Evolutionary conservation across 2,329 filamentous ascomycete genomes (phyloP).

Genomic region (Hirsutella minnesotensis): DNA sequence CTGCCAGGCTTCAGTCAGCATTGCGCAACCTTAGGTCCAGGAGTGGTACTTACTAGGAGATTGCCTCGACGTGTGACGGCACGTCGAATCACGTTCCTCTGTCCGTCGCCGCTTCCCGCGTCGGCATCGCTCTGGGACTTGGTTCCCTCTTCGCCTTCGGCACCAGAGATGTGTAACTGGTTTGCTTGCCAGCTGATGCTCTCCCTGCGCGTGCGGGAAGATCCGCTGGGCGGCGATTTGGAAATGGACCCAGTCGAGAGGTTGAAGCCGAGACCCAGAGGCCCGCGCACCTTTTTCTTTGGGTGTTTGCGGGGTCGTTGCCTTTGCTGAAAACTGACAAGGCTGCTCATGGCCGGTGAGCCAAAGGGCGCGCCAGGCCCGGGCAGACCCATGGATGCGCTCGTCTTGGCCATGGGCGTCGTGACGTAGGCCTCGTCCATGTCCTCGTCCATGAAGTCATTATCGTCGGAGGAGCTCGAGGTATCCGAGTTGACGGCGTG

Average conservation of each 20-base stretch:
- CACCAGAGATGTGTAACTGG: slow-evolving; percentile 71
- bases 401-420: slow-evolving; percentile 65
- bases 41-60: slow-evolving; percentile 49
- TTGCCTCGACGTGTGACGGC: slow-evolving; percentile 81
- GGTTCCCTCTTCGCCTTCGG: slow-evolving; percentile 49
- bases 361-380: slow-evolving; percentile 49
- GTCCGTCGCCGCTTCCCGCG: slow-evolving; percentile 39
- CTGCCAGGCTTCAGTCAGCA: slow-evolving; percentile 28
- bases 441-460: slow-evolving; percentile 59
- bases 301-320: slow-evolving; percentile 59
- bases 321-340: slow-evolving; percentile 75
- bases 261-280: slow-evolving; percentile 39
- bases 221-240: slow-evolving; percentile 57
- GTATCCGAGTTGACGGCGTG: slow-evolving; percentile 65
- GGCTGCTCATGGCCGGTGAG: slow-evolving; percentile 61
- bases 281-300: slow-evolving; percentile 39
- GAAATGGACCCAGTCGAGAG: slow-evolving; percentile 38
- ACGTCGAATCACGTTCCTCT: slow-evolving; percentile 67
- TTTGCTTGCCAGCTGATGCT: slow-evolving; percentile 87
- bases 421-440: slow-evolving; percentile 72
- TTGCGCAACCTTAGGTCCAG: background rate
- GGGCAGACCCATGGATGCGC: slow-evolving; percentile 30
- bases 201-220: slow-evolving; percentile 55
- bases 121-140: slow-evolving; percentile 56
- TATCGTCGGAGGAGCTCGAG: slow-evolving; percentile 61